Conservation (phyloP, 257 asterid species). For the Petunia axillaris region DNA sequence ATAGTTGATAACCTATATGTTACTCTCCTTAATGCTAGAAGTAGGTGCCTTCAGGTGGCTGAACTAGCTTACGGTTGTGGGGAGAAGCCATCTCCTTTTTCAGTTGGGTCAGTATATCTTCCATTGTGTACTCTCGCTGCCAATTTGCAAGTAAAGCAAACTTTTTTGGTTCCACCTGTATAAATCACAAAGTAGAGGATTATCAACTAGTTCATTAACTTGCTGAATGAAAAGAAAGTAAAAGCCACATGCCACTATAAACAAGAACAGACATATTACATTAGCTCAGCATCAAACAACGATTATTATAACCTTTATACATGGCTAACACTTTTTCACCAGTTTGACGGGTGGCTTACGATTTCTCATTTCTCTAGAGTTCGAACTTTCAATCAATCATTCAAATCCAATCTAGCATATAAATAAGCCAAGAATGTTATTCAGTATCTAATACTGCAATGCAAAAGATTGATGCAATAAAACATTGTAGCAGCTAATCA, state of each 20-base stretch:
- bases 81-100: constrained; percentile 73
- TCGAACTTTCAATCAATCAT: not conserved
- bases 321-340: not conserved
- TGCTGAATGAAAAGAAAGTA: not conserved
- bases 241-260: not conserved
- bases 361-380: not conserved
- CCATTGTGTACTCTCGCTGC: constrained; percentile 87
- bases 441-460: not conserved
- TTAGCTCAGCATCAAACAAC: not conserved
- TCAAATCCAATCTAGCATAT: not conserved
- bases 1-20: constrained; percentile 24
- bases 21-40: constrained; percentile 48
- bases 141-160: constrained; percentile 68
- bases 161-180: constrained; percentile 79
- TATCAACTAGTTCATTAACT: not conserved
- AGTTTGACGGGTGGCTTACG: not conserved
- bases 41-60: constrained; percentile 89
- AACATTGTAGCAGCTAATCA: not conserved
- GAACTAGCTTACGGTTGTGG: constrained; percentile 70
- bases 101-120: constrained; percentile 62
- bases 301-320: not conserved
- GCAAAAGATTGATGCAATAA: not conserved
- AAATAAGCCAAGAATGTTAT: not conserved
- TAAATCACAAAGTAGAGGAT: not conserved
- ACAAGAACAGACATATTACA: not conserved